Evolutionary conservation across 257 asterid genomes (phyloP), one percentile per base, ranked within the genome.

Genomic region (Misopates orontium): DNA sequence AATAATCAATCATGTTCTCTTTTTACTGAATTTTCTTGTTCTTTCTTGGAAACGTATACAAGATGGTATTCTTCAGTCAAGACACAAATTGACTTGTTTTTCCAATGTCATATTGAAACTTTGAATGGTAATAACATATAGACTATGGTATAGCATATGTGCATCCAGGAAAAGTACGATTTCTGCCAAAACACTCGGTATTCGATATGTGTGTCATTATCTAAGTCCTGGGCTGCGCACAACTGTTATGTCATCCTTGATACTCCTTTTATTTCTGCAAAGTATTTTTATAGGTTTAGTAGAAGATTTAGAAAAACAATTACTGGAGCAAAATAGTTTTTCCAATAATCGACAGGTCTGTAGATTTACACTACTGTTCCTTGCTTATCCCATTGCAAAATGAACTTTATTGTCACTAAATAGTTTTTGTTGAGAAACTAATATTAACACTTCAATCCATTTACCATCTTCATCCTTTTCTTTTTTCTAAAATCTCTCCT

Each of bases 301-400:
- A 19, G 51, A 40, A 60, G 65, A 2, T 40, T 28, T 2, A 20
- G 17, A 25, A 39, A 8, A 61, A 66, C 60, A 64, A 54, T 21
- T 53, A 20, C 50, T 62, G 54, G 44, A 28, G 60, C 45, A 55
- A 47, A 56, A 23, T 50, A 28, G 56, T 56, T 40, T 10, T 21
- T n/a, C n/a, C 53, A 58, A 9, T 45, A 45, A 61, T 41, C 40
- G 31, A 16, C 16, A 45, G 3, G 31, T 55, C 63, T 36, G n/a
- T 28, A 22, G 23, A 14, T 51, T 50, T 59, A 28, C 41, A 18
- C 53, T n/a, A 11, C 54, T 53, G n/a, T 62, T 39, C 24, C 28
- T 28, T 13, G 17, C 56, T 61, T 62, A 59, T 22, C 50, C 48
- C 19, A 53, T 45, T 7, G 36, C 13, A 48, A 67, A 73, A 45